A percentile compares a stretch with the other conserved stretches of the same genome.
Evolutionary conservation across 1,284 basidiomycete genomes (phyloP).

Genomic region (Malassezia arunalokei): DNA sequence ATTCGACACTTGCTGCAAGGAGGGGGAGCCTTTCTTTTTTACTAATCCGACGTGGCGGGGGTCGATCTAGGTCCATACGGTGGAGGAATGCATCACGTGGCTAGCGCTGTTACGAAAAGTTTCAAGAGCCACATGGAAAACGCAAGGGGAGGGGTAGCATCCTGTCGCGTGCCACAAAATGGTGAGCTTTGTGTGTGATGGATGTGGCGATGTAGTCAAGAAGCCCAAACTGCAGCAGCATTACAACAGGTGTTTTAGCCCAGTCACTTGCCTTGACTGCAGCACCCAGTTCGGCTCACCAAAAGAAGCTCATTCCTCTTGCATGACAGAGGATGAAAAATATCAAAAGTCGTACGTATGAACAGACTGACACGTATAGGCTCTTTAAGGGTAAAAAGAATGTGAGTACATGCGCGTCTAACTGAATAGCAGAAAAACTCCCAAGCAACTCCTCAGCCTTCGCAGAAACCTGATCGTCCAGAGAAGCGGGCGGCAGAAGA

Average conservation of each 20-base stretch:
- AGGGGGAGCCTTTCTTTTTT: no score
- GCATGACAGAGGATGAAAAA: slow-evolving; percentile 44
- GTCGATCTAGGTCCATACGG: no score
- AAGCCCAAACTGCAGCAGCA: slow-evolving; percentile 45
- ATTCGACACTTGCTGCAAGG: no score
- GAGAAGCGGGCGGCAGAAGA: background rate
- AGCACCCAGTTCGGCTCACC: slow-evolving; percentile 33
- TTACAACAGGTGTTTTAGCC: slow-evolving; percentile 34
- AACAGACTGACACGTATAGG: slow-evolving; percentile 3
- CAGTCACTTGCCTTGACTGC: slow-evolving; percentile 45
- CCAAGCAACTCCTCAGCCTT: no score
- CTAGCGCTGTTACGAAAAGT: no score
- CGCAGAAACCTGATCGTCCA: background rate
- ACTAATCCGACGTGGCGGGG: no score
- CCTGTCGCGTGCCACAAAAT: slow-evolving; percentile 13
- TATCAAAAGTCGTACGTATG: slow-evolving; percentile 32
- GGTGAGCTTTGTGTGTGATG: slow-evolving; percentile 43
- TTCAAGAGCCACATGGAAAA: no score
- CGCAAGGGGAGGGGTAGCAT: no score
- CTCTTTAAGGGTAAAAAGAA: slow-evolving; percentile 15
- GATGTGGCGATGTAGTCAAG: slow-evolving; percentile 43
- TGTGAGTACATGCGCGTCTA: background rate
- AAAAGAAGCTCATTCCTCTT: slow-evolving; percentile 38
- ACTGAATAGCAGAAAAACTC: no score
- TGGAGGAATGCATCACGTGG: no score